phyloP scores from a whole-genome alignment of 2,329 filamentous ascomycete genomes.

The Aspergillus sp. region DNA sequence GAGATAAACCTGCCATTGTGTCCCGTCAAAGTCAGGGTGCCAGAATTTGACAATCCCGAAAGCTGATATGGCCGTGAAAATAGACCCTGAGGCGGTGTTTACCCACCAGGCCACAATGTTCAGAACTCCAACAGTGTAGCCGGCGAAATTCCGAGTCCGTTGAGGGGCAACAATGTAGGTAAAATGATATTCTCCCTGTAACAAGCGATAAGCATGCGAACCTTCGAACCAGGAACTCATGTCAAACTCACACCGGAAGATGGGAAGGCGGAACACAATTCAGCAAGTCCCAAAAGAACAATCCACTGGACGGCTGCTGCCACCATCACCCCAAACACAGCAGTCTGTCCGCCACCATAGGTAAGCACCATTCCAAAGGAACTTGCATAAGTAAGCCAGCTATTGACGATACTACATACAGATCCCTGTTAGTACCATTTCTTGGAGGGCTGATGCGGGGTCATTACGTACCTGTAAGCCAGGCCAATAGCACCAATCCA shows the following conservation, averaged over 20 bases:
- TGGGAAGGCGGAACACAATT: slow-evolving; percentile 15
- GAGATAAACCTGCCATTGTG: slow-evolving; percentile 20
- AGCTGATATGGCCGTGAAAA: slow-evolving; percentile 18
- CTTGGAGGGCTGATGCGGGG: neutral
- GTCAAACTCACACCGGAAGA: slow-evolving; percentile 12
- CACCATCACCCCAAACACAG: slow-evolving; percentile 23
- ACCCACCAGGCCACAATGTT: slow-evolving; percentile 29
- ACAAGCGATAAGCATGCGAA: neutral
- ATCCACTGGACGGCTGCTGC: slow-evolving; percentile 24
- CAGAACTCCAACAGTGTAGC: slow-evolving; percentile 25
- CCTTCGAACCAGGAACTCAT: neutral
- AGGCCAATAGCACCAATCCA: slow-evolving; percentile 24
- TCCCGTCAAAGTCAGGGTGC: slow-evolving; percentile 8
- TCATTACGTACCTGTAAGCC: slow-evolving; percentile 21
- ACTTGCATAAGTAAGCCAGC: slow-evolving; percentile 23
- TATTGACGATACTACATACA: slow-evolving; percentile 21
- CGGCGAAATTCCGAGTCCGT: slow-evolving; percentile 21
- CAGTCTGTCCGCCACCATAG: slow-evolving; percentile 24
- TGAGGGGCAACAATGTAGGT: slow-evolving; percentile 26
- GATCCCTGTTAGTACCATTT: neutral
- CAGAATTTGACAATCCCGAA: slow-evolving; percentile 17
- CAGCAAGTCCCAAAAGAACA: slow-evolving; percentile 13
- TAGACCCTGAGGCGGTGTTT: slow-evolving; percentile 12
- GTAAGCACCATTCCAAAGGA: slow-evolving; percentile 24
- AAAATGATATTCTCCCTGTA: slow-evolving; percentile 32